phyloP scores from a whole-genome alignment of 83 land plant species.

The Picea mariana region DNA sequence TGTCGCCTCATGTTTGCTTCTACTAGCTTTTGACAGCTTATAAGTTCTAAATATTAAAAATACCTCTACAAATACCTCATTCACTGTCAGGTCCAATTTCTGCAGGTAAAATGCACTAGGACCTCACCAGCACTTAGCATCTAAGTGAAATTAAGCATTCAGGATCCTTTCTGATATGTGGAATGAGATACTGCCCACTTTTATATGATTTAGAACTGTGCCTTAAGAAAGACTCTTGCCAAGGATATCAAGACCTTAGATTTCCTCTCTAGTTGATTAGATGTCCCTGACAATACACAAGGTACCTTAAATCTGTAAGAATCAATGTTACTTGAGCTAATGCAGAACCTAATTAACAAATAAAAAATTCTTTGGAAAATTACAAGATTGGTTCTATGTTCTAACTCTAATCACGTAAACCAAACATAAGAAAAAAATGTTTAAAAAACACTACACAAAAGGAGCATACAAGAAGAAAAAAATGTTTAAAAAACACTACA shows the following conservation, averaged over 20 bases:
- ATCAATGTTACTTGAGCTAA: neutral
- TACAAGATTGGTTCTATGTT: too few species aligned
- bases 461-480: neutral
- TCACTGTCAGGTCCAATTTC: too few species aligned
- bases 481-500: neutral
- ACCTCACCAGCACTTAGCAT: neutral
- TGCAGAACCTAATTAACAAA: neutral
- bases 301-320: neutral
- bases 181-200: neutral
- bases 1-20: constrained; percentile 27
- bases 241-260: neutral
- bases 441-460: neutral
- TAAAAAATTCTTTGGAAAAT: too few species aligned
- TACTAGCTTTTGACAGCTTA: too few species aligned
- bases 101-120: too few species aligned
- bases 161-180: neutral
- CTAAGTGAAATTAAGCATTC: neutral
- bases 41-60: too few species aligned
- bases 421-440: neutral
- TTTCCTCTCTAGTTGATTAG: neutral
- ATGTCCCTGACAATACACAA: neutral
- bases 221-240: neutral
- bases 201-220: neutral
- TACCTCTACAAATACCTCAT: too few species aligned
- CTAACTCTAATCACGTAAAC: neutral